phyloP scores from a whole-genome alignment of 2,329 filamentous ascomycete genomes.

The Sporothrix phasma region DNA sequence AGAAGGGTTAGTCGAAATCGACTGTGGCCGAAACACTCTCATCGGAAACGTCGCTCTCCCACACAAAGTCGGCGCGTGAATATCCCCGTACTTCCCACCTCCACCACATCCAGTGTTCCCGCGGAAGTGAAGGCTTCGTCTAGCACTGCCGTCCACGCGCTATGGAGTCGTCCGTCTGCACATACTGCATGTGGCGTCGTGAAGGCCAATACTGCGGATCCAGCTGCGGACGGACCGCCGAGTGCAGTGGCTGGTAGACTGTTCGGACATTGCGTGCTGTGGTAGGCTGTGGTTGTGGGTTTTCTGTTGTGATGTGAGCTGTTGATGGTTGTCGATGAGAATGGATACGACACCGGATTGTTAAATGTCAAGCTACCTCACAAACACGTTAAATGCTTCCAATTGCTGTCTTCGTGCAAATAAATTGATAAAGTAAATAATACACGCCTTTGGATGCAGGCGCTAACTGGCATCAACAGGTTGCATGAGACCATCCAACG shows the following conservation, averaged over 20 bases:
- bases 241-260: slow-evolving; percentile 27
- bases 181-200: slow-evolving; percentile 30
- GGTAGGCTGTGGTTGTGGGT: not conserved
- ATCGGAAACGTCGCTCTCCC: slow-evolving; percentile 24
- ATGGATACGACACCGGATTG: too few species aligned
- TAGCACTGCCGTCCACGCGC: slow-evolving; percentile 28
- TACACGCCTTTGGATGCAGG: too few species aligned
- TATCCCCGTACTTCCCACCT: slow-evolving; percentile 24
- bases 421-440: too few species aligned
- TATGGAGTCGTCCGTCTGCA: slow-evolving; percentile 27
- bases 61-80: slow-evolving; percentile 21
- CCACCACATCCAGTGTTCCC: slow-evolving; percentile 17
- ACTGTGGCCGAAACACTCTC: slow-evolving; percentile 27
- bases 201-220: slow-evolving; percentile 32
- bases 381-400: too few species aligned
- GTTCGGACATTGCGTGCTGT: not conserved
- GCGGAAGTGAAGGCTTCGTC: slow-evolving; percentile 22
- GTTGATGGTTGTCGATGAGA: too few species aligned
- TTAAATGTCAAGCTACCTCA: too few species aligned
- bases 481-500: too few species aligned
- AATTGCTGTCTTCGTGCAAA: too few species aligned
- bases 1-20: slow-evolving; percentile 17
- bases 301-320: not conserved
- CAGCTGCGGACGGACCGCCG: slow-evolving; percentile 24
- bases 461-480: too few species aligned